Evolutionary conservation across 2,329 filamentous ascomycete genomes (phyloP).

Genomic region (Bretziella fagacearum): DNA sequence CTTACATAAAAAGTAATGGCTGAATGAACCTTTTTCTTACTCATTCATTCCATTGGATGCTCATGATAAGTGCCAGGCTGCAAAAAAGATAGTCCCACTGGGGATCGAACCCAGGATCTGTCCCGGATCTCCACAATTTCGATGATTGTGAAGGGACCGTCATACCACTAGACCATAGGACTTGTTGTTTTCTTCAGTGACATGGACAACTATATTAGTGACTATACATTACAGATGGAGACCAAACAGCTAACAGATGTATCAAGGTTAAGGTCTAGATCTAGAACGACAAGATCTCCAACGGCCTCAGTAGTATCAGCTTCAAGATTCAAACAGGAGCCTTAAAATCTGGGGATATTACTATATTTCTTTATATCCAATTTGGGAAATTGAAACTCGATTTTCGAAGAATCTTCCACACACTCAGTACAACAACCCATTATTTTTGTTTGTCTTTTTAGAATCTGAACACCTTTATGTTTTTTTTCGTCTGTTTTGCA

Average conservation of each 20-base stretch:
- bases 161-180: slow-evolving; percentile 16
- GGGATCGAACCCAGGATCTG: slow-evolving; percentile 15
- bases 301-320: too few species aligned
- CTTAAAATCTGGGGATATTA: too few species aligned
- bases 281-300: too few species aligned
- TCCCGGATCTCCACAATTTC: slow-evolving; percentile 7
- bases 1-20: not conserved
- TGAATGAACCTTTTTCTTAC: too few species aligned
- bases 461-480: not conserved
- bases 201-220: not conserved
- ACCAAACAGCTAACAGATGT: too few species aligned
- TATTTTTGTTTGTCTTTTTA: not conserved
- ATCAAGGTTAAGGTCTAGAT: too few species aligned
- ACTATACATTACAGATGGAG: too few species aligned
- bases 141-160: slow-evolving; percentile 14
- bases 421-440: not conserved
- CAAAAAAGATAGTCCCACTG: slow-evolving; percentile 13
- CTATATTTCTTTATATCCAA: too few species aligned
- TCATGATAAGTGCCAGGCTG: not conserved
- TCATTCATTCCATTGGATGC: too few species aligned
- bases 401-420: too few species aligned
- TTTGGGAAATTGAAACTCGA: not conserved
- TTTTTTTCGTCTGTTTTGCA: slow-evolving; percentile 12
- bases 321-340: too few species aligned
- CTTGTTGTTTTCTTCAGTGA: not conserved